Evolutionary conservation across 2,329 filamentous ascomycete species (phyloP), one percentile per base, ranked within the genome.

Genomic region (Ophidiomyces ophidiicola): DNA sequence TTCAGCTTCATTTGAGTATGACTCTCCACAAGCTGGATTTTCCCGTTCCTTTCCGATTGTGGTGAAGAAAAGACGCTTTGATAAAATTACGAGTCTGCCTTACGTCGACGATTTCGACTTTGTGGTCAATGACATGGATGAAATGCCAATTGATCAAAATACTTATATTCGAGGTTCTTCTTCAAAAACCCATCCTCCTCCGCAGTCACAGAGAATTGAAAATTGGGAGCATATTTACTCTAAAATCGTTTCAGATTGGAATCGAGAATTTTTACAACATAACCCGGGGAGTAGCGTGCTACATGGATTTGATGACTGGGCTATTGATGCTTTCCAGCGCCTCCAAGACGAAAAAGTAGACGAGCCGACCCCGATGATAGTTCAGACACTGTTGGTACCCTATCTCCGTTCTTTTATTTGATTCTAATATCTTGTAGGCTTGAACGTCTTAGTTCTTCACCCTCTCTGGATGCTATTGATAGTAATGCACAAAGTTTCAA

Each of bases 91-190:
- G 34, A 34, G 33, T 36, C n/a, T 25, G 25, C 21, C 31, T 18
- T 26, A 26, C 30, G 24, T 43, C 32, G 43, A 42, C 15, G 40
- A 47, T 10, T 47, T 50, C 32, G 47, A 59, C 34, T 62, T 62
- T 35, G 42, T 62, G n/a, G 56, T 62, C 14, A 53, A 62, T 44
- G 60, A 62, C 41, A 53, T 47, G 53, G 54, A 60, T 39, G 57
- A 57, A 41, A 18, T 33, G 6, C 15, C 10, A 11, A 32, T 26
- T 17, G 24, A 31, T 8, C 20, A 36, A 8, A 29, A 7, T 10
- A 11, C n/a, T 8, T n/a, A 12, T 26, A 4, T 14, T 12, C 14
- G 19, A 11, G 10, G 15, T 2, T 8, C 4, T 18, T 26, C 17
- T 6, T 11, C n/a, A n/a, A n/a, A n/a, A n/a, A n/a, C 8, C 10